Base-by-base conservation (phyloP, 2,329 filamentous ascomycete species). In the Aspergillus terreus region DNA sequence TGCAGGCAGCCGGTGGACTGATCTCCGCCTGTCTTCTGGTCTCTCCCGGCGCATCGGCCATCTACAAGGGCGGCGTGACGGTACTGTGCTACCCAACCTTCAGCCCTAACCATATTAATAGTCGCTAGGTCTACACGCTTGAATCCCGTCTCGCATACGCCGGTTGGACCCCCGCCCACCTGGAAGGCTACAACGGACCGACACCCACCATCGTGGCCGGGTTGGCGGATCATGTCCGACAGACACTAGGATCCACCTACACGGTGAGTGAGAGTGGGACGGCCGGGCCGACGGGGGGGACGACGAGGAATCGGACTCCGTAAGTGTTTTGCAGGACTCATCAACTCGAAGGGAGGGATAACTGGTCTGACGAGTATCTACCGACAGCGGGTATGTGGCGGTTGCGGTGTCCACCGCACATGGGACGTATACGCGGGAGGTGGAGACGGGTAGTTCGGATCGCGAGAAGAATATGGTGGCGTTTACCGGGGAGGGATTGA, bases 61-160 rank as follows among this genome's bases (percentile, higher is more conserved):
- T 82, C 64, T 86, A 83, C 73, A 77, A 77, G 57, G 83, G 83
- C 50, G 83, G 83, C n/a, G 68, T 85, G 32, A 85, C 82, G 0
- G 73, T 76, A 58, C 10, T 30, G 9, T 44, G 15, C 14, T 41
- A 15, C 35, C 1, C 3, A 17, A 25, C 41, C 57, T 58, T 14
- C 45, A 17, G 12, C 21, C 12, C 14, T 21, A 10, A 25, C 9
- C 27, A 30, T 30, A 11, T 30, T 30, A 11, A 42, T 42, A 2
- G 23, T 23, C 23, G 1, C 2, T 14, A 58, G 64, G 73, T 84
- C 40, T 84, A 84, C 71, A 84, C 81, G 1, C 74, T 84, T 19
- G 76, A 78, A 54, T 81, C 79, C 2, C 77, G 82, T 51, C 71
- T 82, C 50, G 76, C 78, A 30, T 84, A 78, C 63, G 82, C 78